A percentile compares a stretch with the other conserved stretches of the same genome.
Evolutionary conservation across 257 asterid species (phyloP).

Genomic region (Ligustrum vulgare): DNA sequence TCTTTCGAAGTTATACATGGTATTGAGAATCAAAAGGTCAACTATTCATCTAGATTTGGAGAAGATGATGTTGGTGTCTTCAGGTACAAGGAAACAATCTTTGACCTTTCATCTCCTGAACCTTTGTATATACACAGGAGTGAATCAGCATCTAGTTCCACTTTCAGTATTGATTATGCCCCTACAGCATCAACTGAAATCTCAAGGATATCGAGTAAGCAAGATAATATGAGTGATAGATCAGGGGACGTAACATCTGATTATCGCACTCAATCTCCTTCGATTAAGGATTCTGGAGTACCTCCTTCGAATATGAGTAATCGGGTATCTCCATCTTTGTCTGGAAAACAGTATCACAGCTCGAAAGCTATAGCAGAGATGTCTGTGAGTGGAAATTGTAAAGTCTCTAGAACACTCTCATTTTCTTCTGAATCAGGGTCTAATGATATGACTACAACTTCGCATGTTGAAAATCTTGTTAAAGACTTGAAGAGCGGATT

Average conservation of each 20-base stretch:
- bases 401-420: slow-evolving; percentile 42
- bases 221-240: slow-evolving; percentile 37
- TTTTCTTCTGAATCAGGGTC: slow-evolving; percentile 43
- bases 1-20: slow-evolving; percentile 31
- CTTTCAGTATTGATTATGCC: slow-evolving; percentile 71
- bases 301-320: no score
- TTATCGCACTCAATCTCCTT: slow-evolving; percentile 25
- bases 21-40: slow-evolving; percentile 31
- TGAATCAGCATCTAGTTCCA: slow-evolving; percentile 80
- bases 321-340: slow-evolving; percentile 31
- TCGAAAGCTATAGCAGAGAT: slow-evolving; percentile 44
- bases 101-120: slow-evolving; percentile 58
- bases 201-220: slow-evolving; percentile 47
- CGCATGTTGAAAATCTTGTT: slow-evolving; percentile 67
- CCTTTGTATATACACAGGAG: slow-evolving; percentile 85
- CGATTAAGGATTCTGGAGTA: slow-evolving; percentile 23
- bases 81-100: slow-evolving; percentile 40
- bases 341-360: slow-evolving; percentile 41
- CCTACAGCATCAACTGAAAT: slow-evolving; percentile 49
- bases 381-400: slow-evolving; percentile 45
- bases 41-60: slow-evolving; percentile 21
- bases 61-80: slow-evolving; percentile 34
- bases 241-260: slow-evolving; percentile 41
- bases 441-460: slow-evolving; percentile 52
- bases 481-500: slow-evolving; percentile 51